These are phyloP conservation scores for Aegle marmelos DNA, from an alignment of 345 rosid species.

Conservation along the genomic window DNA sequence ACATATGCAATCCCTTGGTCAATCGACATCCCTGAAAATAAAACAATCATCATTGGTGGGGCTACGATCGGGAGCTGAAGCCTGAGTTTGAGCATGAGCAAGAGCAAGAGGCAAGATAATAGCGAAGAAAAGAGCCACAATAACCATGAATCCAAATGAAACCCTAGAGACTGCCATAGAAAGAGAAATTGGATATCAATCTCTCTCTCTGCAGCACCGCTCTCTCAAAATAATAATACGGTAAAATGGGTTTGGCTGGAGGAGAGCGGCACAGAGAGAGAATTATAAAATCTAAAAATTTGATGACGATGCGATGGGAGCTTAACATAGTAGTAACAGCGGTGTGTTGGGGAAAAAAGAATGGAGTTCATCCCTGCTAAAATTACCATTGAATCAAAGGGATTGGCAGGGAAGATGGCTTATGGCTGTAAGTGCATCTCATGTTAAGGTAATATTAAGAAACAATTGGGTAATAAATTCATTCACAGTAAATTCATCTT, in stretches of 20 bases:
- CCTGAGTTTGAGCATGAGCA: constrained; percentile 62
- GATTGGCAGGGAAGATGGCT: too few species aligned
- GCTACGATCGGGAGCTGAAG: constrained; percentile 83
- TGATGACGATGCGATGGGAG: background rate
- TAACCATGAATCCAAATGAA: constrained; percentile 31
- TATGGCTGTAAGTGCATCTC: too few species aligned
- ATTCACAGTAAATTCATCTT: too few species aligned
- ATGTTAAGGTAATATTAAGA: too few species aligned
- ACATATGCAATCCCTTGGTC: constrained; percentile 90
- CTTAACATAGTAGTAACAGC: too few species aligned
- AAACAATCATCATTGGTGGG: constrained; percentile 62
- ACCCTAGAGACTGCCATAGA: constrained; percentile 52
- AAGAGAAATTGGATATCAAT: constrained; percentile 20
- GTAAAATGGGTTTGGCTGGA: background rate
- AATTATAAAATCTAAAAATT: background rate
- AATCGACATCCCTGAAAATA: constrained; percentile 64
- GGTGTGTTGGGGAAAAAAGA: too few species aligned
- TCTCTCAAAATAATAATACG: constrained; percentile 9
- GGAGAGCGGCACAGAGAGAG: constrained; percentile 29
- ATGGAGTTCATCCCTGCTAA: too few species aligned
- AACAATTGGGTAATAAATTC: too few species aligned
- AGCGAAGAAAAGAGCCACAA: constrained; percentile 37
- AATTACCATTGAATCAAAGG: too few species aligned
- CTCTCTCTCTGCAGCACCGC: constrained; percentile 11
- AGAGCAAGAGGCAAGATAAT: constrained; percentile 45